Base-by-base conservation (phyloP, 1,284 basidiomycete species). In the Rhizopogon parksii region DNA sequence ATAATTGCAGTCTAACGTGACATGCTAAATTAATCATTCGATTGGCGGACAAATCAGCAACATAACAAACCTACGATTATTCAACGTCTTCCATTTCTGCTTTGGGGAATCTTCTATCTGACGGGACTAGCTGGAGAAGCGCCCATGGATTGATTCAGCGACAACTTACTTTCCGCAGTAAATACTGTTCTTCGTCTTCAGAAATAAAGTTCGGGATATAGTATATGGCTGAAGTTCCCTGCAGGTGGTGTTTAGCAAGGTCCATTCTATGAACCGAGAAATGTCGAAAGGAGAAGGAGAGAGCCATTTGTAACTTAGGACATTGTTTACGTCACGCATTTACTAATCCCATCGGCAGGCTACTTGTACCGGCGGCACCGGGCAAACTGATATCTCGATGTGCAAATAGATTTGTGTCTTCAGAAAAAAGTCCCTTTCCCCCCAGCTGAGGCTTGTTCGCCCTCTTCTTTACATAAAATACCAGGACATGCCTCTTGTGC, bases 161-260 rank as follows among this genome's bases (percentile, higher is more conserved):
- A 17, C 2, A 14, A 50, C 63, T 63, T 54, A 85, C 89, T 76
- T 91, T 92, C 51, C 81, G 75, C 53, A 88, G 70, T 24, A 95
- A 68, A 62, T 87, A 88, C 38, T 71, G 71, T 63, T 96, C 92
- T 69, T 96, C 93, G 17, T 85, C 80, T 53, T 70, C 68, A 39
- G 84, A 83, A 46, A 95, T 76, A 64, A 95, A 95, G 56, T 92
- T 75, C 6, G 88, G 85, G 21, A 95, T 76, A 68, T 92, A 91
- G 60, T 77, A 81, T 2, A 72, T 69, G 48, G 73, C 70, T 24
- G 66, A 59, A 21, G 65, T 60, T 32, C 71, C 71, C 3, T 68
- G 64, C 37, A 81, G 63, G 34, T 64, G 68, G 57, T 73, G 63
- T 17, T 56, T 52, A 36, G 63, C 46, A 43, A 47, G 46, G 24